These are phyloP conservation scores for Starmerella vaccinii DNA, from an alignment of 805 yeast species.

Conservation along the genomic window DNA sequence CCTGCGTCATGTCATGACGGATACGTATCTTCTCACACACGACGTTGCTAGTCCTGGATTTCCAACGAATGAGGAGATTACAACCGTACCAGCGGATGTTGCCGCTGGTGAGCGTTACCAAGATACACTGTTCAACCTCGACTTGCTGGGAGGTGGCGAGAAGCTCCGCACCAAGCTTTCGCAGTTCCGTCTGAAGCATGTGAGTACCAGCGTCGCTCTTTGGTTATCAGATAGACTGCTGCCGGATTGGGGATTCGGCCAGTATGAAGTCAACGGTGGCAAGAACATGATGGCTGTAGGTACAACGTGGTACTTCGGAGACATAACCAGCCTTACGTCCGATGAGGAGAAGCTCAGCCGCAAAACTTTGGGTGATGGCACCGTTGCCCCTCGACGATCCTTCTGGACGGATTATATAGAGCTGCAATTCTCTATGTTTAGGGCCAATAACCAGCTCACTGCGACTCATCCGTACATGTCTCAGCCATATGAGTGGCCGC, in stretches of 20 bases:
- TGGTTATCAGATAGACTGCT: slow-evolving; percentile 67
- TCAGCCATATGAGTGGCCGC: slow-evolving; percentile 85
- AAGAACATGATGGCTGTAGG: slow-evolving; percentile 60
- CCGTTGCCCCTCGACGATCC: slow-evolving; percentile 33
- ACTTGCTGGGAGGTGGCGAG: slow-evolving; percentile 26
- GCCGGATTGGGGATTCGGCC: slow-evolving; percentile 92
- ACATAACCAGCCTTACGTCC: slow-evolving; percentile 45
- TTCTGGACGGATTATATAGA: slow-evolving; percentile 85
- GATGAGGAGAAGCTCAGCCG: slow-evolving; percentile 50
- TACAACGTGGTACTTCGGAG: slow-evolving; percentile 68
- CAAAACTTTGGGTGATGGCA: slow-evolving; percentile 9
- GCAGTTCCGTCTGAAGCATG: slow-evolving; percentile 64
- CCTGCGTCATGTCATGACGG: slow-evolving; percentile 58
- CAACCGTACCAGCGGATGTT: slow-evolving; percentile 68
- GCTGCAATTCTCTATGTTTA: slow-evolving; percentile 78
- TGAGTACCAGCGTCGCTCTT: slow-evolving; percentile 66
- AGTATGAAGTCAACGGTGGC: slow-evolving; percentile 92
- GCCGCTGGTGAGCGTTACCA: slow-evolving; percentile 66
- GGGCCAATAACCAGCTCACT: slow-evolving; percentile 77
- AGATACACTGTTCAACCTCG: slow-evolving; percentile 60
- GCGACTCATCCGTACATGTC: slow-evolving; percentile 94
- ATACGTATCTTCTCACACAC: slow-evolving; percentile 76
- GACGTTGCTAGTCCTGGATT: slow-evolving; percentile 64
- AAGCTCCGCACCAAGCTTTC: slow-evolving; percentile 57
- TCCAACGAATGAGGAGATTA: slow-evolving; percentile 62